A percentile compares a stretch with the other conserved stretches of the same genome.
These are phyloP conservation scores for Rhynchosporium graminicola DNA, from an alignment of 2,329 filamentous ascomycete genomes.

Conservation along the genomic window DNA sequence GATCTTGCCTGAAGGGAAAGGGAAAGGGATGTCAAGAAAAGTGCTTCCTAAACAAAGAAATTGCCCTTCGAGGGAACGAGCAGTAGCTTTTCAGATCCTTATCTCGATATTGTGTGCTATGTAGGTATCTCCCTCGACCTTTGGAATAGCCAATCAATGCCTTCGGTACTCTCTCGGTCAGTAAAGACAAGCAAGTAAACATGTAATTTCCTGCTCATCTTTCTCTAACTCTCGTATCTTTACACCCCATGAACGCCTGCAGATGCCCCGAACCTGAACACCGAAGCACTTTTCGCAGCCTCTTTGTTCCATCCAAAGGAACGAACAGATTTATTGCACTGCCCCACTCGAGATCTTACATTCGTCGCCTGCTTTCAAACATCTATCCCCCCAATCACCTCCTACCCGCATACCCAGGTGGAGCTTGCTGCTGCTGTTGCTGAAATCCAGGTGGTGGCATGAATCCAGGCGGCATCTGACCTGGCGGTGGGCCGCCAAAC, in stretches of 20 bases:
- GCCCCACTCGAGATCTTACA: slow-evolving; percentile 1
- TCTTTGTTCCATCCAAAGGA: slow-evolving; percentile 3
- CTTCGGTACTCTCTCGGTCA: not conserved
- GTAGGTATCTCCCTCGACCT: not conserved
- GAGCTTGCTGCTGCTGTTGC: slow-evolving; percentile 31
- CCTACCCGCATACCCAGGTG: slow-evolving; percentile 38
- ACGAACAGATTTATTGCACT: not conserved
- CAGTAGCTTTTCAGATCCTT: not conserved
- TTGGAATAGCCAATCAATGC: not conserved
- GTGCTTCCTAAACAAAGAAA: too few relatives aligned
- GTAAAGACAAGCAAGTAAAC: not conserved
- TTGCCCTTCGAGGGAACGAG: not conserved
- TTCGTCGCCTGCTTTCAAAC: not conserved
- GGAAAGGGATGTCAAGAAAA: not conserved
- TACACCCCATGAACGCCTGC: slow-evolving; percentile 8
- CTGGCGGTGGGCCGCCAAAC: slow-evolving; percentile 33
- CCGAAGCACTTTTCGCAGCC: slow-evolving; percentile 6
- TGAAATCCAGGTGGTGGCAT: slow-evolving; percentile 37
- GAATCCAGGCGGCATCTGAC: slow-evolving; percentile 35
- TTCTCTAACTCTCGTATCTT: not conserved
- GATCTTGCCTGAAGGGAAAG: not conserved
- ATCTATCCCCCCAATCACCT: slow-evolving; percentile 17
- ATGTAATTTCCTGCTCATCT: not conserved
- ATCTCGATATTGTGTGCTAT: slow-evolving; percentile 1
- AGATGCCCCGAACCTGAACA: slow-evolving; percentile 9